Evolutionary conservation across 1,284 basidiomycete genomes (phyloP).

Genomic region (Cryptococcus neoformans): DNA sequence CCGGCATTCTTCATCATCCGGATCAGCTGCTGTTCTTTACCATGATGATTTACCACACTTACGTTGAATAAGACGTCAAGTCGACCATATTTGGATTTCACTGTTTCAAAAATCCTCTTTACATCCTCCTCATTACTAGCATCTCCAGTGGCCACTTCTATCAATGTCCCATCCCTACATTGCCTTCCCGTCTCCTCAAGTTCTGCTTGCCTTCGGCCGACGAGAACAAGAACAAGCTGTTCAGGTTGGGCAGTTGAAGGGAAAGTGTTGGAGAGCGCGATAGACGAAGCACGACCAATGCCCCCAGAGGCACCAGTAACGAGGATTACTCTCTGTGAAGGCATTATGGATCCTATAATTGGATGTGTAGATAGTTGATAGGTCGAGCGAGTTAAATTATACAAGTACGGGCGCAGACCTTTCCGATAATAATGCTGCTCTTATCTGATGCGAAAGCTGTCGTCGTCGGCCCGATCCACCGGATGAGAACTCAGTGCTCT

Average conservation of each 20-base stretch:
- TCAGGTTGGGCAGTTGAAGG: conserved; percentile 10
- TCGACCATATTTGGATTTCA: conserved; percentile 61
- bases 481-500: no score
- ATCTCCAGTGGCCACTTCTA: conserved; percentile 58
- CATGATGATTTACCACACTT: conserved; percentile 21
- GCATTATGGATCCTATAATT: not conserved
- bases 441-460: no score
- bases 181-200: conserved; percentile 58
- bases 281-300: conserved; percentile 55
- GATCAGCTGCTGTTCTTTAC: not conserved
- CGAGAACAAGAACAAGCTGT: conserved; percentile 54
- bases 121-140: conserved; percentile 49
- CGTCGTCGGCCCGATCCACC: no score
- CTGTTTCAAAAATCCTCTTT: conserved; percentile 56
- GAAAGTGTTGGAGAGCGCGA: conserved; percentile 55
- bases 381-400: no score
- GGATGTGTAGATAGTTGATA: not conserved
- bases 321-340: conserved; percentile 39
- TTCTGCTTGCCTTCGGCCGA: conserved; percentile 57
- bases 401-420: no score
- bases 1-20: conserved; percentile 53
- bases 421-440: no score
- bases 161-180: conserved; percentile 45
- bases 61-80: conserved; percentile 78
- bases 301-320: conserved; percentile 50